Base-by-base conservation (phyloP, 192 early-diverging fungal genomes). In the Coemansia sp. region DNA sequence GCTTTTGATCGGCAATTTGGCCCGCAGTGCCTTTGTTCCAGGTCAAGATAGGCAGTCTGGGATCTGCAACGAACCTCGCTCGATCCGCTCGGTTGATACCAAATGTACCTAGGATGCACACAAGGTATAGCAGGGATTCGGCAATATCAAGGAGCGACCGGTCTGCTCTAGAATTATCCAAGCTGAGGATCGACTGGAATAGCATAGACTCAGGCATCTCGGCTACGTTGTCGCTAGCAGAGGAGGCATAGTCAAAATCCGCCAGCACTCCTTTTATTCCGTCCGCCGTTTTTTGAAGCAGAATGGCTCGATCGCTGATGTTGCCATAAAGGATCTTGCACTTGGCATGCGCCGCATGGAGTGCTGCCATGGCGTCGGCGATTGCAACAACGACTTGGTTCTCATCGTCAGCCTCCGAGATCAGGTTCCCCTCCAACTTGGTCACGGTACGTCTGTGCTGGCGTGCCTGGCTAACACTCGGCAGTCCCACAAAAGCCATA, bases 381-480 rank as follows among this genome's bases (percentile, higher is more conserved):
- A 59, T 36, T 3, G 65, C 68, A 47, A 67, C 23, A 6, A 76
- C 66, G n/a, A n/a, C n/a, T n/a, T n/a, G n/a, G n/a, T n/a, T n/a
- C n/a, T n/a, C n/a, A n/a, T n/a, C n/a, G n/a, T n/a, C n/a, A n/a
- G n/a, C n/a, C n/a, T n/a, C n/a, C n/a, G n/a, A n/a, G n/a, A n/a
- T n/a, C n/a, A n/a, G n/a, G n/a, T n/a, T n/a, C n/a, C n/a, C n/a
- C n/a, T n/a, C n/a, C n/a, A n/a, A n/a, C n/a, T n/a, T n/a, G n/a
- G n/a, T n/a, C n/a, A n/a, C n/a, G n/a, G n/a, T n/a, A n/a, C n/a
- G n/a, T n/a, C n/a, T n/a, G n/a, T n/a, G n/a, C n/a, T n/a, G n/a
- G n/a, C n/a, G n/a, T n/a, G n/a, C n/a, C n/a, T n/a, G n/a, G n/a
- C n/a, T n/a, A n/a, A n/a, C n/a, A n/a, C n/a, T n/a, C n/a, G n/a